phyloP scores from a whole-genome alignment of 1,139 yeast genomes.

The Sugiyamaella xylanicola region DNA sequence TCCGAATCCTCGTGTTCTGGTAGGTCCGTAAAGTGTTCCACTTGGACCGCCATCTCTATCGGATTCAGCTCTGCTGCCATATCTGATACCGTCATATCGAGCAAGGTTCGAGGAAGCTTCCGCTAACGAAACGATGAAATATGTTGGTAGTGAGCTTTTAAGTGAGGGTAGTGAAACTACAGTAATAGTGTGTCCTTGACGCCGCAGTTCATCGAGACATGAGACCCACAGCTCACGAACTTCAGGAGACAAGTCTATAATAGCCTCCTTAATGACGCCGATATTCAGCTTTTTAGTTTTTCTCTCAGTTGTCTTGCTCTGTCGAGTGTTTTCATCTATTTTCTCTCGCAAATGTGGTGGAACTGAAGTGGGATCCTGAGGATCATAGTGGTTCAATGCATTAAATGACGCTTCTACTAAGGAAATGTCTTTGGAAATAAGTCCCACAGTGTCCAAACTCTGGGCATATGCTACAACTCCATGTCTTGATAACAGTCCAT shows the following conservation, averaged over 20 bases:
- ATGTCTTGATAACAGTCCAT: constrained; percentile 88
- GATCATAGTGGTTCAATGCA: constrained; percentile 62
- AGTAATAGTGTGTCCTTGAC: constrained; percentile 57
- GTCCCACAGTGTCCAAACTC: constrained; percentile 91
- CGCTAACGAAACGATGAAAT: constrained; percentile 85
- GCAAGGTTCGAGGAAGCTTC: constrained; percentile 94
- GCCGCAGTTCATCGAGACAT: constrained; percentile 48
- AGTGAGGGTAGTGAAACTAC: constrained; percentile 72
- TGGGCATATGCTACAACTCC: constrained; percentile 95
- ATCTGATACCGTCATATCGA: constrained; percentile 86
- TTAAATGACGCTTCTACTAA: constrained; percentile 53
- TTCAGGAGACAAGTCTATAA: constrained; percentile 55
- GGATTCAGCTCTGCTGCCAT: constrained; percentile 57
- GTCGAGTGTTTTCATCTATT: constrained; percentile 27
- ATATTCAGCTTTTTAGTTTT: constrained; percentile 45
- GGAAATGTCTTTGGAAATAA: constrained; percentile 56
- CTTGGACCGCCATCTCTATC: constrained; percentile 43
- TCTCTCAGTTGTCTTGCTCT: constrained; percentile 6
- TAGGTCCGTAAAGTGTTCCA: constrained; percentile 52
- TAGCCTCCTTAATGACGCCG: constrained; percentile 73
- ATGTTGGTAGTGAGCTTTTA: constrained; percentile 71
- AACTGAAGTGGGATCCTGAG: constrained; percentile 79
- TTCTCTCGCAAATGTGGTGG: constrained; percentile 37
- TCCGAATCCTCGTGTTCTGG: constrained; percentile 72
- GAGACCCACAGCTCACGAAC: constrained; percentile 53